A percentile compares a stretch with the other conserved stretches of the same genome.
phyloP scores from a whole-genome alignment of 495 filamentous ascomycete species.

The Entonaema liquescens region DNA sequence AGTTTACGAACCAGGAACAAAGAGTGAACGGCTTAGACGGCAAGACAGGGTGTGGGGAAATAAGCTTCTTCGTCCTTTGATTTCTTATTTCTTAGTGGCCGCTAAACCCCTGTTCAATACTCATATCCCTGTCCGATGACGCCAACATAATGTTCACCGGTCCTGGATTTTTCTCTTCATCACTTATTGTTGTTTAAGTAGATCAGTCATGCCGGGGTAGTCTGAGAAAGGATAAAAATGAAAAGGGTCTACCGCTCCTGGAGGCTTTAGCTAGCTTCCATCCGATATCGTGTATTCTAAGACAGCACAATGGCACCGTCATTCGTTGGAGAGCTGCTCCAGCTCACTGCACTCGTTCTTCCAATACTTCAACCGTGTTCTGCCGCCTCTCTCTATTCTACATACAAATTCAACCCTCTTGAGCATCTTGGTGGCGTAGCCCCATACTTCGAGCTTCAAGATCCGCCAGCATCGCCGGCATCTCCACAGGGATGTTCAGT shows the following conservation, averaged over 20 bases:
- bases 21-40: neutral
- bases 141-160: neutral
- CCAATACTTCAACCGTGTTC: conserved; percentile 24
- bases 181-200: neutral
- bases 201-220: neutral
- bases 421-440: conserved; percentile 59
- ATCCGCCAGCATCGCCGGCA: conserved; percentile 50
- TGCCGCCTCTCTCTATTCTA: conserved; percentile 44
- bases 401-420: conserved; percentile 57
- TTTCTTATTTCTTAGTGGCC: conserved; percentile 4
- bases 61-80: neutral
- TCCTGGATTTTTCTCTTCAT: neutral
- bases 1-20: neutral
- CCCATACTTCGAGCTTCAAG: conserved; percentile 59
- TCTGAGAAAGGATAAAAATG: neutral
- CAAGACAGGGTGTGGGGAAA: neutral
- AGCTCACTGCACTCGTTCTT: conserved; percentile 27
- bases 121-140: conserved; percentile 21
- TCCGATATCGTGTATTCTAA: neutral
- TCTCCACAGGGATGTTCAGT: conserved; percentile 54
- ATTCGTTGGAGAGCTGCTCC: conserved; percentile 32
- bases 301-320: conserved; percentile 21
- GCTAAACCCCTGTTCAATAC: neutral
- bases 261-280: neutral
- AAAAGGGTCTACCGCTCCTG: neutral